phyloP scores from a whole-genome alignment of 805 yeast genomes.

The Cyberlindnera lachancei region DNA sequence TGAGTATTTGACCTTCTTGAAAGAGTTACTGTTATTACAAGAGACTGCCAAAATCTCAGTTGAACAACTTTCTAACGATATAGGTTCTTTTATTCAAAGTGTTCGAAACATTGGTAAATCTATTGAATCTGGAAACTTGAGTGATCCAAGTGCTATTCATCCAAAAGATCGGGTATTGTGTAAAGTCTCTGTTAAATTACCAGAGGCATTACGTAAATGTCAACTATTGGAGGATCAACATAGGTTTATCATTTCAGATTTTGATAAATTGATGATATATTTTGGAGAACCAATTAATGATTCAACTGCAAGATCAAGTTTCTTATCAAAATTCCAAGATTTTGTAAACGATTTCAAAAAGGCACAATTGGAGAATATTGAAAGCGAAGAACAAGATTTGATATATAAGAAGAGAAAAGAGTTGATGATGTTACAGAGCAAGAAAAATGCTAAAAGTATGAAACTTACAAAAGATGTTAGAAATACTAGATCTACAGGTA shows the following conservation, averaged over 20 bases:
- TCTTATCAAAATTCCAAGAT: slow-evolving; percentile 72
- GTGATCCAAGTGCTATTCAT: slow-evolving; percentile 71
- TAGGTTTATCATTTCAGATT: slow-evolving; percentile 53
- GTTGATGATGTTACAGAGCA: slow-evolving; percentile 29
- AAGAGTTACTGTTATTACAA: slow-evolving; percentile 46
- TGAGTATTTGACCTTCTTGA: slow-evolving; percentile 63
- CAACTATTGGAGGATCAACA: slow-evolving; percentile 58
- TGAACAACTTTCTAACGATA: slow-evolving; percentile 74
- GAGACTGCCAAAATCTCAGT: slow-evolving; percentile 67
- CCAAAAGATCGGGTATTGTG: slow-evolving; percentile 70
- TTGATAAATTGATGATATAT: slow-evolving; percentile 63
- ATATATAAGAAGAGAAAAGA: slow-evolving; percentile 70
- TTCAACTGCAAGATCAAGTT: slow-evolving; percentile 53
- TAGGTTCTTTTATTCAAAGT: slow-evolving; percentile 51
- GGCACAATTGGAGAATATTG: slow-evolving; percentile 72
- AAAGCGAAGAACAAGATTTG: slow-evolving; percentile 74
- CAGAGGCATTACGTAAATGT: slow-evolving; percentile 68
- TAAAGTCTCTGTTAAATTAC: slow-evolving; percentile 57
- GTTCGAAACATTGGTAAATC: slow-evolving; percentile 69
- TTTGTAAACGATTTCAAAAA: slow-evolving; percentile 74
- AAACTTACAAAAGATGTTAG: no score
- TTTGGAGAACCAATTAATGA: slow-evolving; percentile 90
- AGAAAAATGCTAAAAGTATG: no score
- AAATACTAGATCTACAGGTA: slow-evolving; percentile 6
- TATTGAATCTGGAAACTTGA: slow-evolving; percentile 74